A percentile compares a stretch with the other conserved stretches of the same genome.
These are phyloP conservation scores for Neophaeococcomyces mojaviensis DNA, from an alignment of 2,329 filamentous ascomycete species.

Conservation along the genomic window DNA sequence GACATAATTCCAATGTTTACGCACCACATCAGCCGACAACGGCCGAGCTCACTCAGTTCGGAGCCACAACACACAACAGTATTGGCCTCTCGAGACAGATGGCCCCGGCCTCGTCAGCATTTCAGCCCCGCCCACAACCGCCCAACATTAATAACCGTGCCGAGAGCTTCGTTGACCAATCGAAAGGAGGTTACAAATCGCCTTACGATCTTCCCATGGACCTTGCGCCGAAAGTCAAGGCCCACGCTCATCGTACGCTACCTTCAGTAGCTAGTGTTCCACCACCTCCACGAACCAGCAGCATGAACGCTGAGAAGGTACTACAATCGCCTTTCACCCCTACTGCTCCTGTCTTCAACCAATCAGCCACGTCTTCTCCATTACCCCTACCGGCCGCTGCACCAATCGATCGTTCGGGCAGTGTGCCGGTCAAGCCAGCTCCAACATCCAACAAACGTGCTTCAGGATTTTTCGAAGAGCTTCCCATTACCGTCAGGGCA, in stretches of 20 bases:
- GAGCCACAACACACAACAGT: constrained; percentile 16
- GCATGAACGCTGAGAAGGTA: constrained; percentile 41
- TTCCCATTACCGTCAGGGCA: constrained; percentile 57
- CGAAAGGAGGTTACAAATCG: constrained; percentile 86
- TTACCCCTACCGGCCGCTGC: constrained; percentile 15
- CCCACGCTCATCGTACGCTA: constrained; percentile 32
- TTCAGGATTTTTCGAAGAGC: constrained; percentile 67
- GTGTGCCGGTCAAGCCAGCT: constrained; percentile 9
- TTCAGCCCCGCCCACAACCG: constrained; percentile 27
- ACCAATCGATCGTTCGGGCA: constrained; percentile 13
- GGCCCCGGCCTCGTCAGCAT: constrained; percentile 15
- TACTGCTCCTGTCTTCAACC: constrained; percentile 5
- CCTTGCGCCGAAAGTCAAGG: constrained; percentile 59
- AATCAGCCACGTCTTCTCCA: constrained; percentile 8
- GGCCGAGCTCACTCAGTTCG: constrained; percentile 37
- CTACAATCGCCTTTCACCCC: constrained; percentile 31
- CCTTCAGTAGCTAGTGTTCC: constrained; percentile 40
- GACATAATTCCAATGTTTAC: constrained; percentile 38
- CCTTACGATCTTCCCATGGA: constrained; percentile 94
- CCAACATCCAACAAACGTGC: constrained; percentile 17
- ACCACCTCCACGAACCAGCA: constrained; percentile 56
- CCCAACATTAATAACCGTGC: constrained; percentile 48
- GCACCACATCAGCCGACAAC: constrained; percentile 45
- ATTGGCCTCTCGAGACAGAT: constrained; percentile 15
- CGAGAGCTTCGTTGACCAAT: constrained; percentile 82